phyloP scores from a whole-genome alignment of 805 yeast species.

The Teunomyces panamensis region DNA sequence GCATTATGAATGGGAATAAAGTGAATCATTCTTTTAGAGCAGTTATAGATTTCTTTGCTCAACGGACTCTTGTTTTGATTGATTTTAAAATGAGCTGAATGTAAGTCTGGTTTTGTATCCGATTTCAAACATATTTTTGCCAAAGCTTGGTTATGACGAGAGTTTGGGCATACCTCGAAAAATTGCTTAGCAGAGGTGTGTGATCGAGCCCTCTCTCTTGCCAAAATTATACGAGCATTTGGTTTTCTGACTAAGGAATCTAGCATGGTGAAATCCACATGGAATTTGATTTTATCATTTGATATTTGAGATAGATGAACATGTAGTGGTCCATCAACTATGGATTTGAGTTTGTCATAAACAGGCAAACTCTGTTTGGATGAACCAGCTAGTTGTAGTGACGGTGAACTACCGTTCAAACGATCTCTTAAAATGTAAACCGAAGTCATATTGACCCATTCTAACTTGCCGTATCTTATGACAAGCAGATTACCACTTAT shows the following conservation, averaged over 20 bases:
- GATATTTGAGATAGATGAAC: background rate
- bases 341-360: background rate
- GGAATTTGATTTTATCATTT: background rate
- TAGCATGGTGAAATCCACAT: conserved; percentile 2
- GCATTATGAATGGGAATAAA: conserved; percentile 25
- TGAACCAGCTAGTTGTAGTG: background rate
- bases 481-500: conserved; percentile 18
- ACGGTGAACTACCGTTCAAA: background rate
- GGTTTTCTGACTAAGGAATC: conserved; percentile 17
- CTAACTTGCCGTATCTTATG: conserved; percentile 1
- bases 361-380: background rate
- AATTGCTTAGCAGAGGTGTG: conserved; percentile 44
- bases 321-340: background rate
- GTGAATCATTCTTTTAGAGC: conserved; percentile 26
- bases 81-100: conserved; percentile 3
- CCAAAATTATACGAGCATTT: conserved; percentile 39
- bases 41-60: conserved; percentile 17
- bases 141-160: conserved; percentile 29
- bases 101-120: background rate
- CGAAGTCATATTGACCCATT: conserved; percentile 14
- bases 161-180: conserved; percentile 48
- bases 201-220: conserved; percentile 36
- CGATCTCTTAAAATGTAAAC: conserved; percentile 13
- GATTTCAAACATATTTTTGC: conserved; percentile 15
- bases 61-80: conserved; percentile 10